Evolutionary conservation across 768 basidiomycete species (phyloP), one percentile per base, ranked within the genome.

Genomic region (Grammothele lineata): DNA sequence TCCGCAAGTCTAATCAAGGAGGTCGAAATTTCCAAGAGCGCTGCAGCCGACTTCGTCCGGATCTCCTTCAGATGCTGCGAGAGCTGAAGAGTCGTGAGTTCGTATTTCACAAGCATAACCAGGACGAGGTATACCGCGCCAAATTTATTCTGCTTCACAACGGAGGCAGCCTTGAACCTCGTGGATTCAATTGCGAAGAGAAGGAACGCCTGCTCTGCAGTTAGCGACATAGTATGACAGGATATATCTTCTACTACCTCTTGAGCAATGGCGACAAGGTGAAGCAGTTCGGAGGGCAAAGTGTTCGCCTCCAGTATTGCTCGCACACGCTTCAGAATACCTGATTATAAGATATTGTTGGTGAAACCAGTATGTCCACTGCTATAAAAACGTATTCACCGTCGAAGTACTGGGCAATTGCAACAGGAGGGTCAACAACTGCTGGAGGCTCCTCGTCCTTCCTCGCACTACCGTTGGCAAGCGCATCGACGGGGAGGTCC

Each of bases 91-190:
- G 21, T 17, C 46, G 39, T 23, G 15, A 21, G 7, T 33, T 26
- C 14, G 19, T 30, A 33, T 36, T 8, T 19, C 5, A 34, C 0
- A 5, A 19, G 12, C 12, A 35, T 10, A 17, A 18, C 17, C 38
- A 32, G 27, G 12, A 21, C 42, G 19, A 71, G 81, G 45, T 43
- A 56, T 59, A 90, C 87, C 51, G 71, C 70, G 36, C 85, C 83
- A 37, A 87, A 76, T 61, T 85, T 90, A 63, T 91, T 76, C 32
- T 78, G 71, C 61, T 87, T 89, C 34, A 84, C 75, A 15, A 85
- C 72, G 0, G 83, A 77, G 3, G 80, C 64, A 7, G 79, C 65
- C 62, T 87, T 89, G 73, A 91, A 92, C 11, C 89, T 80, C 42
- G 78, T 57, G 0, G 82, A 83, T 60, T 83, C 85, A n/a, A 85